These are phyloP conservation scores for Taphrina communis DNA, from an alignment of 1,139 yeast genomes.

Conservation along the genomic window DNA sequence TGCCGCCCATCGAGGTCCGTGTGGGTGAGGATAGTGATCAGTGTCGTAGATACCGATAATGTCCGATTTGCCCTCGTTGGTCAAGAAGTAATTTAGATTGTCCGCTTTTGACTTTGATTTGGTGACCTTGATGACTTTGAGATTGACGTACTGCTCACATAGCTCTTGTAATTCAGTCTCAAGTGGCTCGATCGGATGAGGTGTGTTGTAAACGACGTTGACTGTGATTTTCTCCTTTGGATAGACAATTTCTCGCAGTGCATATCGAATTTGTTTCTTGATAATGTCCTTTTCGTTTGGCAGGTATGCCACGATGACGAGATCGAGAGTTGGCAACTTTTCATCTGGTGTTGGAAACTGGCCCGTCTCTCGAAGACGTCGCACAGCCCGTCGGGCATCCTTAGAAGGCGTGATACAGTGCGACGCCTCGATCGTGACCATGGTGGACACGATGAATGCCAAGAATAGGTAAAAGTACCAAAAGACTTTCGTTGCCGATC, in stretches of 20 bases:
- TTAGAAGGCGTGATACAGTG: conserved; percentile 40
- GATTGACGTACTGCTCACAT: conserved; percentile 28
- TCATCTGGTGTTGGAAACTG: conserved; percentile 40
- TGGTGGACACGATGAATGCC: conserved; percentile 34
- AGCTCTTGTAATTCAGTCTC: conserved; percentile 36
- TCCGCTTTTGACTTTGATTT: conserved; percentile 38
- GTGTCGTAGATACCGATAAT: conserved; percentile 41
- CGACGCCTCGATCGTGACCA: conserved; percentile 40
- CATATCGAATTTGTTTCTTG: conserved; percentile 40
- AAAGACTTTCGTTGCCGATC: conserved; percentile 34
- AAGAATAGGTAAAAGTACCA: conserved; percentile 38
- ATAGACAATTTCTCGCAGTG: conserved; percentile 38
- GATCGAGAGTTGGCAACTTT: conserved; percentile 35
- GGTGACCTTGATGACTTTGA: conserved; percentile 34
- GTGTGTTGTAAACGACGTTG: conserved; percentile 40
- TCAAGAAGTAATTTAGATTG: conserved; percentile 34
- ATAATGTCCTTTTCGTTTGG: conserved; percentile 40
- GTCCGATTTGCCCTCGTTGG: conserved; percentile 37
- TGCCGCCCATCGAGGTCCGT: conserved; percentile 40
- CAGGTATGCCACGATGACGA: conserved; percentile 39
- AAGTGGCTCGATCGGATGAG: conserved; percentile 37
- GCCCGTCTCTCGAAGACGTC: conserved; percentile 38
- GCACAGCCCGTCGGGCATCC: conserved; percentile 39
- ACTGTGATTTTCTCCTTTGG: conserved; percentile 41
- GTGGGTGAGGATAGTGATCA: conserved; percentile 40